These are phyloP conservation scores for Nitzschia inconspicua DNA, from an alignment of 108 stramenopile genomes.

Conservation along the genomic window DNA sequence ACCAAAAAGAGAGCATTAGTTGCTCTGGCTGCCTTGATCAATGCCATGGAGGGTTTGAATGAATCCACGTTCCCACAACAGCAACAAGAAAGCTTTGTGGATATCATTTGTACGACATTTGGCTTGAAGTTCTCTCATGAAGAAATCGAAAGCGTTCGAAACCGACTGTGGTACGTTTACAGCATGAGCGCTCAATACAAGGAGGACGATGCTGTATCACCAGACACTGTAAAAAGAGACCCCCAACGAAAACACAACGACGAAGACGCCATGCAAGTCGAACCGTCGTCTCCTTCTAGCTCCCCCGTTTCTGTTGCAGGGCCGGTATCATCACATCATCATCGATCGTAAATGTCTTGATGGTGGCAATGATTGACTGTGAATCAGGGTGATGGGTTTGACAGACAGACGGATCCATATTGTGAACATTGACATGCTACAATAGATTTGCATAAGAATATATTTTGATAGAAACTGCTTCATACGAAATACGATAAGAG, in stretches of 20 bases:
- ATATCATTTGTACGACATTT: background rate
- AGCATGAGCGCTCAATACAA: slow-evolving; percentile 36
- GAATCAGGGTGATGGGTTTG: too few relatives aligned
- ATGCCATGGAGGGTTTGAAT: slow-evolving; percentile 28
- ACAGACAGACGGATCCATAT: too few relatives aligned
- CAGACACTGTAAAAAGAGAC: background rate
- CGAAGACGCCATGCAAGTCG: too few relatives aligned
- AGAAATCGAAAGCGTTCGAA: slow-evolving; percentile 15
- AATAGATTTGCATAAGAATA: too few relatives aligned
- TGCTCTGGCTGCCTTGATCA: slow-evolving; percentile 49
- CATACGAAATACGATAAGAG: too few relatives aligned
- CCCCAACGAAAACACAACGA: background rate
- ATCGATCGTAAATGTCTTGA: too few relatives aligned
- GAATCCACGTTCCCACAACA: background rate
- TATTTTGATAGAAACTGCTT: too few relatives aligned
- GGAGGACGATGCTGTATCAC: slow-evolving; percentile 9
- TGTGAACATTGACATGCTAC: too few relatives aligned
- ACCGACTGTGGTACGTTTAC: slow-evolving; percentile 46
- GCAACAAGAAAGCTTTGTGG: slow-evolving; percentile 1
- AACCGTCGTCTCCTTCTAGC: background rate
- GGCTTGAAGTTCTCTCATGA: background rate
- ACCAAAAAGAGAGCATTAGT: slow-evolving; percentile 33
- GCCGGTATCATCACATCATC: background rate
- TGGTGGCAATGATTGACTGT: too few relatives aligned
- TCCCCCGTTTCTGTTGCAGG: slow-evolving; percentile 7